These are phyloP conservation scores for Fusarium sp. DNA, from an alignment of 2,329 filamentous ascomycete genomes.

Conservation along the genomic window DNA sequence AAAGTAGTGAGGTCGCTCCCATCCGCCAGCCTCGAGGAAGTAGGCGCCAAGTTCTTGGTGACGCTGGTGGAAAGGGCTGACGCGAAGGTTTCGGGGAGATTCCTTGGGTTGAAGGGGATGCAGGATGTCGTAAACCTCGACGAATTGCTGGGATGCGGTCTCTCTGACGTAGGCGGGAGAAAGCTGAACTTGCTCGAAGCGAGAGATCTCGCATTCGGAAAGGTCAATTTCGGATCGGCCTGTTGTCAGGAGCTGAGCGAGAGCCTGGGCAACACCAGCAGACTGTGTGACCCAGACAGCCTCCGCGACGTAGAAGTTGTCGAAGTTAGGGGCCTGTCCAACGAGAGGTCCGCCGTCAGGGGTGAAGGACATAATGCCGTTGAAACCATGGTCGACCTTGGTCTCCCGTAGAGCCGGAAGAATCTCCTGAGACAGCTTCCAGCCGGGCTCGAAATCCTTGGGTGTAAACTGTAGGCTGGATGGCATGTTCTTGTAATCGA, in stretches of 20 bases:
- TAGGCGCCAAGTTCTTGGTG: slow-evolving; percentile 70
- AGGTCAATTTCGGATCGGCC: slow-evolving; percentile 70
- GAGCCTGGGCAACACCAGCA: slow-evolving; percentile 72
- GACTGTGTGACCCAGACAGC: slow-evolving; percentile 79
- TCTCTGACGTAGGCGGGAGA: slow-evolving; percentile 69
- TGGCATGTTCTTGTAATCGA: slow-evolving; percentile 74
- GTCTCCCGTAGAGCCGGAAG: slow-evolving; percentile 66
- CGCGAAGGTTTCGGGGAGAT: slow-evolving; percentile 70
- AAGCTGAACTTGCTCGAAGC: slow-evolving; percentile 74
- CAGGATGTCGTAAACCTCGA: slow-evolving; percentile 75
- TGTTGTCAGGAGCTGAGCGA: slow-evolving; percentile 71
- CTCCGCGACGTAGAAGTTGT: slow-evolving; percentile 75
- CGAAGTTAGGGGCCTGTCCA: slow-evolving; percentile 69
- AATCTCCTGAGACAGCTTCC: slow-evolving; percentile 69
- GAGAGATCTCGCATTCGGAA: slow-evolving; percentile 70
- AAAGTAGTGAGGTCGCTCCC: slow-evolving; percentile 76
- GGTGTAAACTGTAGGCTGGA: slow-evolving; percentile 72
- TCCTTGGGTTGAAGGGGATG: slow-evolving; percentile 72
- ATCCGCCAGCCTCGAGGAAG: slow-evolving; percentile 72
- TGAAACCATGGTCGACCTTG: slow-evolving; percentile 72
- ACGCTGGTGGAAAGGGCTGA: slow-evolving; percentile 70
- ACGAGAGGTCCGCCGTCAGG: slow-evolving; percentile 74
- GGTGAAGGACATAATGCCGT: slow-evolving; percentile 77
- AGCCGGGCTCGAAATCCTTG: slow-evolving; percentile 73
- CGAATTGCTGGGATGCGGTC: slow-evolving; percentile 73